These are phyloP conservation scores for Tillandsia fasciculata DNA, from an alignment of 176 grass and related monocot species.

Conservation along the genomic window DNA sequence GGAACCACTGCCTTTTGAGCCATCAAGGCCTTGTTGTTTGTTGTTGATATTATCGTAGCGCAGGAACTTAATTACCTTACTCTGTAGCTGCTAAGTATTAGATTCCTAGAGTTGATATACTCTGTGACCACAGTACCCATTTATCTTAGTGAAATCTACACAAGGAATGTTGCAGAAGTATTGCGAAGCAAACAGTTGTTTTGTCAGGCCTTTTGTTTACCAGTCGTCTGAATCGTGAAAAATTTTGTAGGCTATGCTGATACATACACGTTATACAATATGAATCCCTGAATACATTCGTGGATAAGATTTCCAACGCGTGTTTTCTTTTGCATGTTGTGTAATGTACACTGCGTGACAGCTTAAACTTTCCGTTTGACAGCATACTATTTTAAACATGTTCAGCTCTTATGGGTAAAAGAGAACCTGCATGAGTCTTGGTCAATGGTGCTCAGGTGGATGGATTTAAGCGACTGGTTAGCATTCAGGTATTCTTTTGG, in stretches of 20 bases:
- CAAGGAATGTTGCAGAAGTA: not conserved
- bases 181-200: not conserved
- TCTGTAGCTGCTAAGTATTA: too few species aligned
- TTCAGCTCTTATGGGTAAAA: constrained; percentile 95
- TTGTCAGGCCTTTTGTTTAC: not conserved
- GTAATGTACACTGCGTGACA: not conserved
- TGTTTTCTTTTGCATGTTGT: not conserved
- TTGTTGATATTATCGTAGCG: not conserved
- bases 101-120: too few species aligned
- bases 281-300: not conserved
- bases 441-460: constrained; percentile 89
- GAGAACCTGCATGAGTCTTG: constrained; percentile 91
- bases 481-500: constrained; percentile 57
- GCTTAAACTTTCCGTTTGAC: not conserved
- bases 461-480: constrained; percentile 98
- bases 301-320: not conserved
- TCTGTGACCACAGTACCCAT: not conserved
- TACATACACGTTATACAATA: not conserved
- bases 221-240: not conserved
- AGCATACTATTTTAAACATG: not conserved
- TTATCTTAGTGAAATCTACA: not conserved
- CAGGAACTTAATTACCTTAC: too few species aligned
- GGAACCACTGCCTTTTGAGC: not conserved
- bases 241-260: not conserved
- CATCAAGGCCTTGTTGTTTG: not conserved